These are phyloP conservation scores for Rhododendron mucronatum DNA, from an alignment of 148 eudicot genomes.

Conservation along the genomic window DNA sequence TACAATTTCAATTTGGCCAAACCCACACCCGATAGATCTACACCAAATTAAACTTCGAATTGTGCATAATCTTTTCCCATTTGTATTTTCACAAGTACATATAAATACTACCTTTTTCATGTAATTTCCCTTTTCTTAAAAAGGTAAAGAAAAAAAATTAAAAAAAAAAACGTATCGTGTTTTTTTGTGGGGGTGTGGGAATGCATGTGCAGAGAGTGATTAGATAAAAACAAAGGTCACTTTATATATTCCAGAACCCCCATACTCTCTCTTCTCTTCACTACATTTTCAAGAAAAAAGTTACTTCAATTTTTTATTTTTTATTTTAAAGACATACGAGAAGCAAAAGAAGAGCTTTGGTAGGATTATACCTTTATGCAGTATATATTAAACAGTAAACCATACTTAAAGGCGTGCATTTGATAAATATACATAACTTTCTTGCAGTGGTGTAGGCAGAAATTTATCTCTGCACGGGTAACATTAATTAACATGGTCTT, in stretches of 20 bases:
- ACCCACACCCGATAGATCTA: neutral
- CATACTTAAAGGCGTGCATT: constrained; percentile 22
- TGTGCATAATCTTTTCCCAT: neutral
- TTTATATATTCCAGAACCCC: neutral
- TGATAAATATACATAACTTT: constrained; percentile 1
- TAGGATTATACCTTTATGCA: constrained; percentile 9
- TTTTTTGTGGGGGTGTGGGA: neutral
- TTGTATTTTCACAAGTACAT: neutral
- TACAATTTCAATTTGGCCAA: neutral
- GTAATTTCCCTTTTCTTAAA: neutral
- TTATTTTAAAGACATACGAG: neutral
- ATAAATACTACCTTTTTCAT: too few species aligned
- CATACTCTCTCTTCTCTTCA: neutral
- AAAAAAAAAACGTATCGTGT: neutral
- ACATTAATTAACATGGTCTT: too few species aligned
- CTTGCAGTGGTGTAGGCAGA: too few species aligned
- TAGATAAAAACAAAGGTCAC: neutral
- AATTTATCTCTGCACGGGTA: too few species aligned
- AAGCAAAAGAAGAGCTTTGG: constrained; percentile 27
- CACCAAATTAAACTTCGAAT: neutral
- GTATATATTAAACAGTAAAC: neutral
- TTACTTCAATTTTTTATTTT: constrained; percentile 9
- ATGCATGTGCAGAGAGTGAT: neutral
- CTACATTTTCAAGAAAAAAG: constrained; percentile 24
- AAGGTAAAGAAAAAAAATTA: neutral